Conservation (phyloP, 2,329 filamentous ascomycete genomes). For the Hypocreales sp. region DNA sequence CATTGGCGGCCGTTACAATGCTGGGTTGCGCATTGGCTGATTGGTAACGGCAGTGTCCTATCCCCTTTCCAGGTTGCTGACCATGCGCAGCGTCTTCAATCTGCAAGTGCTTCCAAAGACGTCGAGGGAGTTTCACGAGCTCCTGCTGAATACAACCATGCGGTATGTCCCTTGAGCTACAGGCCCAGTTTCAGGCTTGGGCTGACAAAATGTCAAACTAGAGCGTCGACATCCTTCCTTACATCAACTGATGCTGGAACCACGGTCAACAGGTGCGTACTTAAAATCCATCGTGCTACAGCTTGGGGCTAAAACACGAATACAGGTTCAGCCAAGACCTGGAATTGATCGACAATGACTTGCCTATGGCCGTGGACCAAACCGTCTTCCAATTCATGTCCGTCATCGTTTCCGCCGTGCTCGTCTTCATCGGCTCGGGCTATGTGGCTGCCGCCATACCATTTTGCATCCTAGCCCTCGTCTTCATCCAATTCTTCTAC, state of each 20-base stretch:
- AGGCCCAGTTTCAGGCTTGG: background rate
- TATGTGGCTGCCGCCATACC: conserved; percentile 31
- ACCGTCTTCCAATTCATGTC: conserved; percentile 8
- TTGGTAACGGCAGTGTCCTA: conserved; percentile 3
- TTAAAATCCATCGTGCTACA: no score
- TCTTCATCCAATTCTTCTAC: conserved; percentile 14
- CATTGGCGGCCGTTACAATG: conserved; percentile 5
- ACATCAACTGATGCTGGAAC: conserved; percentile 18
- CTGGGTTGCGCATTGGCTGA: conserved; percentile 5
- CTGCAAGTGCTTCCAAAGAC: conserved; percentile 12
- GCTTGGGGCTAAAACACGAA: background rate
- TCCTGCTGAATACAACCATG: conserved; percentile 15
- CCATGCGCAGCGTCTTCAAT: conserved; percentile 6
- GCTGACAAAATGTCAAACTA: conserved; percentile 5
- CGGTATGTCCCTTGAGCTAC: conserved; percentile 4
- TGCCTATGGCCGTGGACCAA: conserved; percentile 15
- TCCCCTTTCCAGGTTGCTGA: background rate
- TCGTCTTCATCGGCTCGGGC: conserved; percentile 29
- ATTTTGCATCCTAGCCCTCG: conserved; percentile 9
- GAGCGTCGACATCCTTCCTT: conserved; percentile 16
- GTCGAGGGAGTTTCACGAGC: conserved; percentile 8
- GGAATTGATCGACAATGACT: conserved; percentile 19
- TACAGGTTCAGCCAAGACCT: conserved; percentile 24
- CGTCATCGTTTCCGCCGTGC: conserved; percentile 12
- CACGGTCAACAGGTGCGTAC: conserved; percentile 12